Base-by-base conservation (phyloP, 148 eudicot genomes). In the Cornus florida region DNA sequence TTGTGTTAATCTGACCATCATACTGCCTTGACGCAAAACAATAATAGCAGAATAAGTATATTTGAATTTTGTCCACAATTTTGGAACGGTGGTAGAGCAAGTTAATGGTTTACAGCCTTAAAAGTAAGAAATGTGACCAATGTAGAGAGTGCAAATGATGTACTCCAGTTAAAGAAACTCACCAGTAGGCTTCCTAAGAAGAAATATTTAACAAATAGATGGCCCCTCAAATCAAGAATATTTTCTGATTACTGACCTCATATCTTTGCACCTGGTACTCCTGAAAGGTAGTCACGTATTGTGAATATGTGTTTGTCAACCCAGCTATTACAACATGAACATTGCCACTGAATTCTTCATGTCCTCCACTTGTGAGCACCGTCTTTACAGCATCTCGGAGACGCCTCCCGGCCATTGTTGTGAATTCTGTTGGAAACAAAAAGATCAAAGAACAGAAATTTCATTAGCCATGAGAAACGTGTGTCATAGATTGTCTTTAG, bases 401-500 rank as follows among this genome's bases (percentile, higher is more conserved):
- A 74, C 99, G 92, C 84, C 99, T 90, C 74, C 99, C 99, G 73
- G 99, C 94, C 99, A 95, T 95, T 72, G 99, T 93, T 70, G 99
- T 92, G 90, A 94, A 94, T 80, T 94, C 98, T 94, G 81, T 74
- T 31, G 70, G 8, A 19, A 66, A 80, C 24, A 72, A 33, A 75
- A 39, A 67, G 23, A 62, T 6, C 8, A n/a, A 62, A 62, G 23
- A 32, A 41, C 48, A 66, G n/a, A 41, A 41, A 60, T 22, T 16
- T 75, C 24, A 66, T 41, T 60, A 43, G 24, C 60, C 7, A 53
- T 8, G 38, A 67, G 19, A 41, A 67, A 33, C 65, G 32, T 22
- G 12, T 62, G 56, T 5, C 35, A 69, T 35, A 23, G 16, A 56
- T 41, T 68, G 31, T 23, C 56, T 67, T 48, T n/a, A 19, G 67